A percentile compares a stretch with the other conserved stretches of the same genome.
These are phyloP conservation scores for Mycena belliarum DNA, from an alignment of 768 basidiomycete genomes.

Conservation along the genomic window DNA sequence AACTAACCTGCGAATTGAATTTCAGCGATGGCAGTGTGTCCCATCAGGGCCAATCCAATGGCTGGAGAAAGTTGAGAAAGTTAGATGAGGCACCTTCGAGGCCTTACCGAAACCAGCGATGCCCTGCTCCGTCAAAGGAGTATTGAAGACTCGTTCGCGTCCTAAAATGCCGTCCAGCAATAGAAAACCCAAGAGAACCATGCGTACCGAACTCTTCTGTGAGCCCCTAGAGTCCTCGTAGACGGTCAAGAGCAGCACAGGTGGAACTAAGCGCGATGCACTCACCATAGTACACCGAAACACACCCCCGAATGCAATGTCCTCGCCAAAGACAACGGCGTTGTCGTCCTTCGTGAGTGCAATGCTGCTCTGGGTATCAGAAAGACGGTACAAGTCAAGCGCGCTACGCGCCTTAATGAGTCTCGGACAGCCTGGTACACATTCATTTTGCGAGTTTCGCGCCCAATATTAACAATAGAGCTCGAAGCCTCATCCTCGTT, in stretches of 20 bases:
- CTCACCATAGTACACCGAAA: conserved; percentile 90
- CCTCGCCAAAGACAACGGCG: conserved; percentile 88
- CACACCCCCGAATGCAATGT: conserved; percentile 92
- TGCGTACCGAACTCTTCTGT: conserved; percentile 87
- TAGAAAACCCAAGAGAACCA: background rate
- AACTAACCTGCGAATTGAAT: conserved; percentile 73
- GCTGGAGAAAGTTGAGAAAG: background rate
- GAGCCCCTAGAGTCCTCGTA: conserved; percentile 58
- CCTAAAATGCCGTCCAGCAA: conserved; percentile 42
- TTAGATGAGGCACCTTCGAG: background rate
- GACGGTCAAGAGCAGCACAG: background rate
- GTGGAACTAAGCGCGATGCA: conserved; percentile 8
- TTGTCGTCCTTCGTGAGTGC: conserved; percentile 83
- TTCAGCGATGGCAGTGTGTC: conserved; percentile 92
- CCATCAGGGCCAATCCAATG: conserved; percentile 89
- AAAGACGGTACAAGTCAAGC: background rate
- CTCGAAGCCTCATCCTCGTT: conserved; percentile 55
- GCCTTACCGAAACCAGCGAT: conserved; percentile 83
- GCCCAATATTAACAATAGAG: conserved; percentile 48
- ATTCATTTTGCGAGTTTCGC: conserved; percentile 95
- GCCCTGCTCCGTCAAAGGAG: conserved; percentile 89
- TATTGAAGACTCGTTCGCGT: conserved; percentile 92
- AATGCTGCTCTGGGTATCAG: conserved; percentile 49
- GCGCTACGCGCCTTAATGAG: conserved; percentile 67
- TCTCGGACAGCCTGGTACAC: conserved; percentile 91